Evolutionary conservation across 805 yeast genomes (phyloP), one percentile per base, ranked within the genome.

Genomic region (Metahyphopichia silvanorum): DNA sequence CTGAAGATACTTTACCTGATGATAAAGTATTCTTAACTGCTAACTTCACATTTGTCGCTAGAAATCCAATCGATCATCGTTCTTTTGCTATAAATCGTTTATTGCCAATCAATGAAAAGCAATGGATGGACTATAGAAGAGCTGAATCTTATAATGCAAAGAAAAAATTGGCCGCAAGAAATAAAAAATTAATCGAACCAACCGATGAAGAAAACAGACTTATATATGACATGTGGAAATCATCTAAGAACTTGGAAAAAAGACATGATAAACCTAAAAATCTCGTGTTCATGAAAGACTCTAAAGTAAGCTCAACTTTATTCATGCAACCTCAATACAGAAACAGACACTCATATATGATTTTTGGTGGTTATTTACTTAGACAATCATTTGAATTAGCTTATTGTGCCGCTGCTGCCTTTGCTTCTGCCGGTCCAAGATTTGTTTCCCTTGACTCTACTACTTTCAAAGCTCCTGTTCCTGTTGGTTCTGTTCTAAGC

Each of bases 291-390:
- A 84, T 87, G 94, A 71, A 74, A 31, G 82, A 86, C 40, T 81
- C 96, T 1, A 63, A 57, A 32, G 71, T 85, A 33, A 66, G 74
- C 32, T 83, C 95, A 8, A 86, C 96, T 5, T 74, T 82, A 49
- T 79, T 88, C 60, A 91, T 89, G 91, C 97, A 89, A 61, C 97
- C 97, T 2, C 97, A 89, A 64, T 89, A 88, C 64, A 77, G 97
- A 62, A 89, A 89, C 66, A 77, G 96, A 55, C 96, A 89, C 55
- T 84, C 94, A 3, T 86, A 83, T 61, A 87, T 88, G 86, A 86
- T 89, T 28, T 89, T 89, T 58, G 98, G 98, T 47, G 98, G 98
- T 18, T 89, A 89, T 51, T 66, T 89, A 51, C 74, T 89, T 69
- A 78, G 96, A 58, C 95, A 88, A 61, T 79, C 95, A 2, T 89